Base-by-base conservation (phyloP, 805 yeast genomes). In the Ogataea naganishii region DNA sequence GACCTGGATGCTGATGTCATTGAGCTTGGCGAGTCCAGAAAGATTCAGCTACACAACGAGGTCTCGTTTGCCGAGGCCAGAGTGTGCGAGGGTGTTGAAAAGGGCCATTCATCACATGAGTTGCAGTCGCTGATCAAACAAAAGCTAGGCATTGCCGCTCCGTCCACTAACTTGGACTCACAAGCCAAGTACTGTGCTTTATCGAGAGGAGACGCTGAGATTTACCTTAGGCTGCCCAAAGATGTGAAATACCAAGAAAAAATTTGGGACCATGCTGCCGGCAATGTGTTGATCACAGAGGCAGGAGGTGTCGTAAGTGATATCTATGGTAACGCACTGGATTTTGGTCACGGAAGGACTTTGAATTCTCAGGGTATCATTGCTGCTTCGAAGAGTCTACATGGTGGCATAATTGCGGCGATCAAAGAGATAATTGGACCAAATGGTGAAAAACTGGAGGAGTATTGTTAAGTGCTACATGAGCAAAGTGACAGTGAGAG, bases 191-290 rank as follows among this genome's bases (percentile, higher is more conserved):
- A 92, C 61, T 89, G 97, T 60, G 74, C 88, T 11, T 66, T 92
- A 26, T 77, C 96, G 8, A 69, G 79, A 38, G 98, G 98, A 20
- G 80, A 80, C 33, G 97, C 96, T 4, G 96, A 92, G 45, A 70
- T 92, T 10, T 92, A 94, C 46, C 63, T 92, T 37, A 76, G 99
- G 43, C 60, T 94, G 35, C 99, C 99, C 10, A 73, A 78, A 26
- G 75, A 69, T 40, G 64, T 74, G 30, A 57, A 69, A 3, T 92
- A 88, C 53, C 70, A 83, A 44, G 99, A 92, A 53, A 92, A 92
- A 57, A 86, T 92, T 36, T 92, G 98, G 97, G 99, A 92, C 57
- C 99, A 92, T 53, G 97, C 97, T 13, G 94, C 96, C 2, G 99
- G 98, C 4, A 80, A 81, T 46, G 65, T 89, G 10, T 67, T 92